These are phyloP conservation scores for Macrophomina phaseolina DNA, from an alignment of 2,329 filamentous ascomycete species.

Conservation along the genomic window DNA sequence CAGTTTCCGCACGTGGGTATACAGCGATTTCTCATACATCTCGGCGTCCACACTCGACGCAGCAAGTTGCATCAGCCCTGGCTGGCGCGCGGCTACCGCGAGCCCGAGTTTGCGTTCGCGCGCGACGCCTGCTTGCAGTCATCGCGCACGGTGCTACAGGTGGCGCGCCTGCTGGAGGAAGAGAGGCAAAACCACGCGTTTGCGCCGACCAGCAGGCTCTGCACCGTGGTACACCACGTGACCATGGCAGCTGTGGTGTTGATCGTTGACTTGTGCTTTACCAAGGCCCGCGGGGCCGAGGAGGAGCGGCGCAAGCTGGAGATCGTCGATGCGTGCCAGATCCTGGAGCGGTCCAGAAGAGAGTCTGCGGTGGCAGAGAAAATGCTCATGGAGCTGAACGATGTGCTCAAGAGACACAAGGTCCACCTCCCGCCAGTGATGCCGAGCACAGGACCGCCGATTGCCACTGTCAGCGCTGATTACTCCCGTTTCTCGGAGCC, in stretches of 20 bases:
- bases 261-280: constrained; percentile 4
- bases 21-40: background rate
- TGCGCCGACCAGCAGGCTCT: background rate
- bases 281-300: background rate
- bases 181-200: background rate
- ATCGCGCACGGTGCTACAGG: background rate
- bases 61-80: background rate
- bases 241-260: constrained; percentile 3
- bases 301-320: background rate
- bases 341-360: background rate
- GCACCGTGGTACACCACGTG: constrained; percentile 5
- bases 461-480: too few species aligned
- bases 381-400: too few species aligned
- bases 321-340: background rate
- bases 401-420: too few species aligned
- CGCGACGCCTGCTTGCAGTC: background rate
- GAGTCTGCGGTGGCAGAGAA: too few species aligned
- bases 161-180: background rate
- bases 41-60: background rate
- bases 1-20: background rate
- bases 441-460: too few species aligned
- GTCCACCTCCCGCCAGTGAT: too few species aligned
- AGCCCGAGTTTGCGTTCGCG: background rate
- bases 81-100: background rate
- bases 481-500: too few species aligned